phyloP scores from a whole-genome alignment of 768 basidiomycete genomes.

The Exidia glandulosa region DNA sequence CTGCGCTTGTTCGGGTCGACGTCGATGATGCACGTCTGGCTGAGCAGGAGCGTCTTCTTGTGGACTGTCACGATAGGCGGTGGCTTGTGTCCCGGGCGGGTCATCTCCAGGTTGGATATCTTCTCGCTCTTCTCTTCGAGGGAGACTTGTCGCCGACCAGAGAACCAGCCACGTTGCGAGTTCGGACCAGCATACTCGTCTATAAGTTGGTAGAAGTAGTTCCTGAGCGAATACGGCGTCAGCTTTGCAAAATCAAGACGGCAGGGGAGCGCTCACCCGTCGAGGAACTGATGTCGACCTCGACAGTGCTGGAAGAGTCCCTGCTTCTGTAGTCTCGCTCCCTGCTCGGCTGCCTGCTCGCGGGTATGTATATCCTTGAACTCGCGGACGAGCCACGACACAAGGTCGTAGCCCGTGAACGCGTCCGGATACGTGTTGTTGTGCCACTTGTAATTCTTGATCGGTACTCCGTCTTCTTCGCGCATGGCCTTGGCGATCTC shows the following conservation, averaged over 20 bases:
- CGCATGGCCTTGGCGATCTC: constrained; percentile 75
- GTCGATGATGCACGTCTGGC: constrained; percentile 87
- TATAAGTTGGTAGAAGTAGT: constrained; percentile 80
- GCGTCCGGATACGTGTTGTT: constrained; percentile 59
- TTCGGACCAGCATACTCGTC: constrained; percentile 70
- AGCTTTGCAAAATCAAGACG: background rate
- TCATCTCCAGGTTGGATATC: background rate
- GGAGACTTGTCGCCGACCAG: constrained; percentile 32
- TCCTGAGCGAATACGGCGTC: constrained; percentile 32
- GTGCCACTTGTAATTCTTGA: constrained; percentile 83
- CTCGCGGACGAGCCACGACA: constrained; percentile 86
- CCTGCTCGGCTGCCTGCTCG: constrained; percentile 72
- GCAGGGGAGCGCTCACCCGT: constrained; percentile 46
- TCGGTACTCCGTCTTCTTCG: constrained; percentile 62
- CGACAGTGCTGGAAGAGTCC: constrained; percentile 81
- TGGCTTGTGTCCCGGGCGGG: constrained; percentile 22
- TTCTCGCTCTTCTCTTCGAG: constrained; percentile 23
- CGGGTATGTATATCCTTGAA: constrained; percentile 81
- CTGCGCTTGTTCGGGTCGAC: constrained; percentile 54
- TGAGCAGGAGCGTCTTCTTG: constrained; percentile 59
- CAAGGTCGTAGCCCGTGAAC: constrained; percentile 83
- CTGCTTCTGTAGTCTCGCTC: constrained; percentile 60
- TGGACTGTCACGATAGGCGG: background rate
- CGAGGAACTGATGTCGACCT: constrained; percentile 70
- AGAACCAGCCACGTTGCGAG: constrained; percentile 61